Evolutionary conservation across 2,329 filamentous ascomycete species (phyloP), one percentile per base, ranked within the genome.

Genomic region (Fusarium agapanthi): DNA sequence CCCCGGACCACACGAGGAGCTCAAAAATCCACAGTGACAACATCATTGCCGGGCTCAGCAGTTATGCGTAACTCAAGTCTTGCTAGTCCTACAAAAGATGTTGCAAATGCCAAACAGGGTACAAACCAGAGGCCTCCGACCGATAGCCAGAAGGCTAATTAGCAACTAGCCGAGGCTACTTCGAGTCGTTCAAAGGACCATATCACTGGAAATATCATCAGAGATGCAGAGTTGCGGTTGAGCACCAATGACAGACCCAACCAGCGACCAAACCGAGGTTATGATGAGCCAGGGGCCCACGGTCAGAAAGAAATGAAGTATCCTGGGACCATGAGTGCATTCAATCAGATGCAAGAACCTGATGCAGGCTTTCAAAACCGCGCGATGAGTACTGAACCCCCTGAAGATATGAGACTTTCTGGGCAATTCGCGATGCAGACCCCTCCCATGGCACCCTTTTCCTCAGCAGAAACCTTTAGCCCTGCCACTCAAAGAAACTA

Each of bases 31-130:
- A 64, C 55, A 24, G 64, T 65, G 9, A 77, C 76, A 15, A 55
- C 67, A 57, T 78, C 76, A 18, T 56, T 78, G n/a, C 76, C 75
- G 32, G 53, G 71, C 41, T 77, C 76, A 7, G 61, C 70, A 28
- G 53, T 76, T 11, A 58, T 77, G 53, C 50, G 53, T 28, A 67
- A 64, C 53, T 75, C 75, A 16, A 47, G 57, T 28, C 65, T 77
- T 26, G 67, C 67, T 41, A 45, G 56, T n/a, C 57, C 50, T 18
- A 10, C 59, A 28, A 59, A 59, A 35, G 58, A 44, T 26, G 28
- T 50, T 18, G 53, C 18, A 15, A 54, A 66, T 26, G 51, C 37
- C 26, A 38, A 59, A 28, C 47, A 60, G 32, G 24, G 55, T 44
- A 44, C 61, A 11, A 28, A 45, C 28, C 45, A 58, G 37, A 43